These are phyloP conservation scores for Colletotrichum sublineola DNA, from an alignment of 2,329 filamentous ascomycete species.

Conservation along the genomic window DNA sequence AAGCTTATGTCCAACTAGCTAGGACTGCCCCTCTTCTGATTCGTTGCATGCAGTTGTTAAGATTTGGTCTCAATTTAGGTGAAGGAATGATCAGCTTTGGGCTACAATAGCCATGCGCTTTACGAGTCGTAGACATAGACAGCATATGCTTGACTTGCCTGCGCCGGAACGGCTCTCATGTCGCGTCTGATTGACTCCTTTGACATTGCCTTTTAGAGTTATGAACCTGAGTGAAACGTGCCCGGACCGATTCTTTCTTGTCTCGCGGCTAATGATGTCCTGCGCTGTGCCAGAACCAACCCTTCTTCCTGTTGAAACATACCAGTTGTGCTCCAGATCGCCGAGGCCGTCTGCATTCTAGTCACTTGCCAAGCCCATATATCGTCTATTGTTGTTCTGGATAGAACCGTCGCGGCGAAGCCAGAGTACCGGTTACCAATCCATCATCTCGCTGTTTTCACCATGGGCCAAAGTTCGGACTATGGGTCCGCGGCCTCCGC, in stretches of 20 bases:
- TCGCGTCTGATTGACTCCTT: background rate
- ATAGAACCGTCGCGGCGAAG: background rate
- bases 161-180: background rate
- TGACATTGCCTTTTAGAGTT: background rate
- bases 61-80: conserved; percentile 23
- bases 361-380: background rate
- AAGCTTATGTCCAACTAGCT: background rate
- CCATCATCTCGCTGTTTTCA: background rate
- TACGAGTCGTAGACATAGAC: conserved; percentile 14
- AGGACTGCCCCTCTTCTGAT: background rate
- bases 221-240: background rate
- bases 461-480: conserved; percentile 15
- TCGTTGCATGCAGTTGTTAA: background rate
- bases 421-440: background rate
- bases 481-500: background rate
- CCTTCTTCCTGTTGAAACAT: background rate
- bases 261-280: background rate
- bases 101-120: conserved; percentile 2
- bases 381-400: background rate
- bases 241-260: background rate
- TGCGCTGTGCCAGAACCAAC: background rate
- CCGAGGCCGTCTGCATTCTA: no score
- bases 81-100: conserved; percentile 1
- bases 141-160: background rate
- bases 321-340: background rate